Conservation (phyloP, 2,329 filamentous ascomycete genomes). For the Beauveria australis region DNA sequence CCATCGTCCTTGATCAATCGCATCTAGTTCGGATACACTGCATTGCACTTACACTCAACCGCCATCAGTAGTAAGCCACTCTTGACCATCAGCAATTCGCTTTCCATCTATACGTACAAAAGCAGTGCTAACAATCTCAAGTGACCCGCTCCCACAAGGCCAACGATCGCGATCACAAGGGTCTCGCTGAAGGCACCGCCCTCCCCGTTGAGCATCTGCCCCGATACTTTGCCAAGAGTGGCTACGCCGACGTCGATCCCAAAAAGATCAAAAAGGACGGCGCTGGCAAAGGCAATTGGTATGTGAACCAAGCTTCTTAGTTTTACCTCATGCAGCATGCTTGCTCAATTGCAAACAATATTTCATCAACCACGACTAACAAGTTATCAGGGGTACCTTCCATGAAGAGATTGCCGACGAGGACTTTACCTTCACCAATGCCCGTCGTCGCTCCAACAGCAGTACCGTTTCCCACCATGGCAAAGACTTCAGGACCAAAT, state of each 20-base stretch:
- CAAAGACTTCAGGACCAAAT: constrained; percentile 89
- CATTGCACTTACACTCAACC: background rate
- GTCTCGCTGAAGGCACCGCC: constrained; percentile 65
- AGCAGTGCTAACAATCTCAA: constrained; percentile 27
- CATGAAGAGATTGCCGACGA: constrained; percentile 82
- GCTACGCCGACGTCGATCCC: constrained; percentile 72
- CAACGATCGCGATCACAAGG: constrained; percentile 86
- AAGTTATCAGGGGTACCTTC: constrained; percentile 61
- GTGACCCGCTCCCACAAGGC: constrained; percentile 98
- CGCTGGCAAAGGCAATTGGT: constrained; percentile 91
- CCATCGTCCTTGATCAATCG: background rate
- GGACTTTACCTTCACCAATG: constrained; percentile 73
- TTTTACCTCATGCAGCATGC: background rate
- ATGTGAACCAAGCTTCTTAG: constrained; percentile 28
- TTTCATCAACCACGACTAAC: constrained; percentile 13
- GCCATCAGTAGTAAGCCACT: constrained; percentile 5
- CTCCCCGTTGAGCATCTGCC: constrained; percentile 66
- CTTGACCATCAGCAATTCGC: background rate
- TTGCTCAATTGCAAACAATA: background rate
- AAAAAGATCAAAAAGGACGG: constrained; percentile 97
- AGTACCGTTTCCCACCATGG: constrained; percentile 63
- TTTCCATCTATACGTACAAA: background rate
- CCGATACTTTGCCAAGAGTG: constrained; percentile 87
- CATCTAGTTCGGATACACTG: background rate
- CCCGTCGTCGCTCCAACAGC: constrained; percentile 88